Evolutionary conservation across 768 basidiomycete species (phyloP).

Genomic region (Clavaria fumosa): DNA sequence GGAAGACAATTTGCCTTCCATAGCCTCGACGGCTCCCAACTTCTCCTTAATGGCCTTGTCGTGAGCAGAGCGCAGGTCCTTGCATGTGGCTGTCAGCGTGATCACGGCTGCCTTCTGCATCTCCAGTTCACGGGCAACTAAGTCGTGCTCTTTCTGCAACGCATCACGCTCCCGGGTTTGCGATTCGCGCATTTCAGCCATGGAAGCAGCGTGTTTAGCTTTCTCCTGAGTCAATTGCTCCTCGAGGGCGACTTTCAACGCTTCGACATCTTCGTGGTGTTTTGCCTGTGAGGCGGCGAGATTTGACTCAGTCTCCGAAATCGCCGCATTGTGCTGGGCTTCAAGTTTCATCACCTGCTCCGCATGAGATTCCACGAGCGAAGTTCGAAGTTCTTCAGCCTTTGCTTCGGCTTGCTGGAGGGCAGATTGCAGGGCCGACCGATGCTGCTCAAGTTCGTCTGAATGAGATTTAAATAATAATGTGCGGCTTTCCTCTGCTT

Average conservation of each 20-base stretch:
- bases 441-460: constrained; percentile 22
- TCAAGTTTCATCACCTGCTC: constrained; percentile 26
- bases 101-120: constrained; percentile 37
- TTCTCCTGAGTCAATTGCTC: constrained; percentile 30
- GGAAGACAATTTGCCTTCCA: constrained; percentile 35
- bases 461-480: constrained; percentile 23
- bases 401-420: too few species aligned
- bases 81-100: constrained; percentile 33
- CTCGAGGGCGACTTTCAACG: constrained; percentile 21
- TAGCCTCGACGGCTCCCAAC: constrained; percentile 24
- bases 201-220: constrained; percentile 24
- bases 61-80: constrained; percentile 26
- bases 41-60: constrained; percentile 39
- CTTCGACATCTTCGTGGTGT: constrained; percentile 24
- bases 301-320: constrained; percentile 25
- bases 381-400: constrained; percentile 13
- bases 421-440: too few species aligned
- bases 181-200: constrained; percentile 35
- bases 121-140: constrained; percentile 43
- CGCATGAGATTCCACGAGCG: constrained; percentile 23
- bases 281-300: constrained; percentile 25
- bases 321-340: constrained; percentile 32
- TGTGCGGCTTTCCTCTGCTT: constrained; percentile 15
- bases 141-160: constrained; percentile 32
- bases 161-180: constrained; percentile 34